These are phyloP conservation scores for Penicillium sp. DNA, from an alignment of 2,329 filamentous ascomycete genomes.

Conservation along the genomic window DNA sequence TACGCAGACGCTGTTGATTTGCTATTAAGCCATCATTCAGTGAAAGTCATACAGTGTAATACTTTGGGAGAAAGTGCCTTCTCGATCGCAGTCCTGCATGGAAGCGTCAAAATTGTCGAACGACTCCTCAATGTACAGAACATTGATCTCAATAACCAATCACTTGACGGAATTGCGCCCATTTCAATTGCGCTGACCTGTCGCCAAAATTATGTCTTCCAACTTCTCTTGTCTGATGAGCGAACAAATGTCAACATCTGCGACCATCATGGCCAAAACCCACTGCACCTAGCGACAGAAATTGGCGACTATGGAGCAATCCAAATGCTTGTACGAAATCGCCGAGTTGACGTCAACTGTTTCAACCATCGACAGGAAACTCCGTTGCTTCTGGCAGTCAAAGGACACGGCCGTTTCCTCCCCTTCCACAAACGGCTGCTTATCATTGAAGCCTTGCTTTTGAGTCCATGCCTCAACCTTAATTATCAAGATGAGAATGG, in stretches of 20 bases:
- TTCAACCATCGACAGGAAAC: neutral
- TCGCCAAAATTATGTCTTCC: neutral
- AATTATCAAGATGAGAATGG: neutral
- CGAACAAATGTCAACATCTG: neutral
- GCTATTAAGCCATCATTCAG: constrained; percentile 1
- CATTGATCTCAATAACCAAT: neutral
- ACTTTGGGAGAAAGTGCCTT: neutral
- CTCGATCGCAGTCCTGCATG: neutral
- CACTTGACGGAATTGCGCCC: neutral
- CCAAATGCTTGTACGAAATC: neutral
- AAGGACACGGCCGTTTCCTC: neutral
- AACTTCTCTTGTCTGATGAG: neutral
- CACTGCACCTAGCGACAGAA: neutral
- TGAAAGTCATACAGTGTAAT: neutral
- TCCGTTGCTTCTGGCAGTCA: neutral
- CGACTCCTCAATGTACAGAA: neutral
- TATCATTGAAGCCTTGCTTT: constrained; percentile 1
- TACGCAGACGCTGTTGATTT: neutral
- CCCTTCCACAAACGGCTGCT: neutral
- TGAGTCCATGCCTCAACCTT: neutral
- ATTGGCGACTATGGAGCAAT: constrained; percentile 1
- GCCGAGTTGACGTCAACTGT: neutral
- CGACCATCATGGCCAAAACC: neutral
- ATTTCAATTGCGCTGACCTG: neutral
- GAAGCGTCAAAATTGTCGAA: neutral